These are phyloP conservation scores for Phytophthora pinifolia DNA, from an alignment of 352 stramenopile genomes.

Conservation along the genomic window DNA sequence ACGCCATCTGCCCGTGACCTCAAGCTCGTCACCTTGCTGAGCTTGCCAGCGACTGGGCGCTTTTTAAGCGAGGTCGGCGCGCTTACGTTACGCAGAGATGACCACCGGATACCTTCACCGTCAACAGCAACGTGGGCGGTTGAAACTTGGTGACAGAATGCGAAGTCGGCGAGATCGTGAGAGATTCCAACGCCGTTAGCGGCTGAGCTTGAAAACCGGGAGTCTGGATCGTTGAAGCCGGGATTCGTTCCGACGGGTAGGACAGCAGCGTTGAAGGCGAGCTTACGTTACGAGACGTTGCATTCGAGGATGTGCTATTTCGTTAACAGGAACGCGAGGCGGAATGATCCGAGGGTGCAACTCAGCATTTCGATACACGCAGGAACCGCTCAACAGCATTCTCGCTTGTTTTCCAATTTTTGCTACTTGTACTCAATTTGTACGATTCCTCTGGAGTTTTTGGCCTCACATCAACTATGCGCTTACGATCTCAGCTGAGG, in stretches of 20 bases:
- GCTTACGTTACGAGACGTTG: constrained; percentile 16
- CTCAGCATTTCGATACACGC: not conserved
- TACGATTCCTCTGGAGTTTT: not conserved
- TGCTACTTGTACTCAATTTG: not conserved
- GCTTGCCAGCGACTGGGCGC: not conserved
- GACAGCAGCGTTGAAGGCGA: not conserved
- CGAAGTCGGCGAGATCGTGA: too few relatives aligned
- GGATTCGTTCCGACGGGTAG: too few relatives aligned
- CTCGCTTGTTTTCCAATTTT: too few relatives aligned
- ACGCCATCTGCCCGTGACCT: constrained; percentile 23
- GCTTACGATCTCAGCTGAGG: constrained; percentile 22
- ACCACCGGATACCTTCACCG: constrained; percentile 10
- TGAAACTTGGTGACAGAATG: too few relatives aligned
- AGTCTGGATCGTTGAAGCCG: too few relatives aligned
- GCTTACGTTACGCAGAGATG: constrained; percentile 31
- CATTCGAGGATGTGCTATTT: not conserved
- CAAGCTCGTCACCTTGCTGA: constrained; percentile 15
- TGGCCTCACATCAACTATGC: not conserved
- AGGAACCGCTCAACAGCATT: too few relatives aligned
- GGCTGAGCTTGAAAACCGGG: too few relatives aligned
- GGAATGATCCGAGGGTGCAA: constrained; percentile 6
- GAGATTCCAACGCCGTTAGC: too few relatives aligned
- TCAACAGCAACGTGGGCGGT: constrained; percentile 12
- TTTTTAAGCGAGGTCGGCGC: constrained; percentile 9
- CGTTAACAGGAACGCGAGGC: constrained; percentile 1